Evolutionary conservation across 2,329 filamentous ascomycete genomes (phyloP).

Genomic region (Rhinocladiella mackenziei): DNA sequence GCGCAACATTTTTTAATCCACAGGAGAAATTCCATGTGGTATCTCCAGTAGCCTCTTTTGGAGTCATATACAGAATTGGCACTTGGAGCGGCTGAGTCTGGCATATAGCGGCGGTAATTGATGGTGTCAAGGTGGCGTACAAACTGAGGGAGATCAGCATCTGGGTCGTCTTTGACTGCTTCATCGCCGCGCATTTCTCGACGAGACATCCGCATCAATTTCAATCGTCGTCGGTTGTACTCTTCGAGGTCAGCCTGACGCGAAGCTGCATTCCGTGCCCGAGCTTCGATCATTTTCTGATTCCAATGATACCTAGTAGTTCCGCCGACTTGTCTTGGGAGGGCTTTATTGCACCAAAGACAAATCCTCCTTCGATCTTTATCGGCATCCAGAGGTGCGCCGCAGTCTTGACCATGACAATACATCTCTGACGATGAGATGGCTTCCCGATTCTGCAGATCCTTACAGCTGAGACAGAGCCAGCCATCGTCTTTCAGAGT

Average conservation of each 20-base stretch:
- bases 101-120: conserved; percentile 27
- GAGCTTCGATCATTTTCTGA: conserved; percentile 27
- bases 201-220: conserved; percentile 25
- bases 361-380: conserved; percentile 32
- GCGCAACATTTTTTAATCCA: conserved; percentile 10
- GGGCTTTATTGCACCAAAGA: conserved; percentile 33
- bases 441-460: conserved; percentile 30
- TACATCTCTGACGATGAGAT: conserved; percentile 10
- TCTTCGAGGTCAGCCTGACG: conserved; percentile 28
- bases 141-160: conserved; percentile 26
- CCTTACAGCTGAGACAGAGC: conserved; percentile 32
- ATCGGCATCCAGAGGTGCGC: conserved; percentile 24
- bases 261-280: conserved; percentile 22
- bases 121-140: conserved; percentile 28
- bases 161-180: conserved; percentile 24
- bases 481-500: conserved; percentile 30
- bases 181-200: conserved; percentile 28
- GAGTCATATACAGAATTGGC: conserved; percentile 26
- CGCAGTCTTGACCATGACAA: conserved; percentile 32
- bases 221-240: conserved; percentile 24
- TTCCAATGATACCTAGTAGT: conserved; percentile 28
- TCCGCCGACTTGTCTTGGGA: conserved; percentile 26
- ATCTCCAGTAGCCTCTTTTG: conserved; percentile 29
- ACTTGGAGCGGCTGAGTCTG: conserved; percentile 18
- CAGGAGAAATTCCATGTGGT: conserved; percentile 20